Conservation (phyloP, 208 protist genomes). For the Trypanosoma lewisi region DNA sequence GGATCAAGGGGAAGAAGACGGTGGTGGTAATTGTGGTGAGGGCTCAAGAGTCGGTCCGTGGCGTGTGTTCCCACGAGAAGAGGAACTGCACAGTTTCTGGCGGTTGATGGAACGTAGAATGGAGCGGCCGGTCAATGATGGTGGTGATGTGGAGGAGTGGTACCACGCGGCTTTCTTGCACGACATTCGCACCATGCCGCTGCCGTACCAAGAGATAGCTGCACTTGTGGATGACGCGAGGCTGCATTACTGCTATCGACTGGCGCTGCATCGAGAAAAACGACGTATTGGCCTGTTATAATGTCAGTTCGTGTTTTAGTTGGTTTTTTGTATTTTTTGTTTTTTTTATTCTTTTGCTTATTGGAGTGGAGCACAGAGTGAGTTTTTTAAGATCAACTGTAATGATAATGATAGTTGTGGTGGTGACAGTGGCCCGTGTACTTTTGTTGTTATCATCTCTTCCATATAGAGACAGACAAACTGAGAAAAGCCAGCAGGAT, state of each 20-base stretch:
- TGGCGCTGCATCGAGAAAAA: slow-evolving; percentile 18
- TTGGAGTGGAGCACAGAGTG: not conserved
- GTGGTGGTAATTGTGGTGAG: not conserved
- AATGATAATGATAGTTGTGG: too few relatives aligned
- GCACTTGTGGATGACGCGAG: slow-evolving; percentile 17
- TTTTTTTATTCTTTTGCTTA: slow-evolving; percentile 18
- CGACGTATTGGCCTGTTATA: slow-evolving; percentile 7
- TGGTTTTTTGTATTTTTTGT: not conserved
- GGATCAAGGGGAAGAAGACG: not conserved
- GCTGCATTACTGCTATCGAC: slow-evolving; percentile 24
- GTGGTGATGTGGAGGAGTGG: slow-evolving; percentile 6
- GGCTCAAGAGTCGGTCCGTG: not conserved
- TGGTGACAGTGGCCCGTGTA: too few relatives aligned
- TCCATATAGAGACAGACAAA: too few relatives aligned
- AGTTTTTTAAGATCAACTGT: too few relatives aligned
- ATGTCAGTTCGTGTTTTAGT: not conserved
- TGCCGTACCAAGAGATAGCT: slow-evolving; percentile 2
- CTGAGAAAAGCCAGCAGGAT: too few relatives aligned
- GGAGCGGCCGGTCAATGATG: not conserved
- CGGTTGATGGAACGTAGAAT: slow-evolving; percentile 3
- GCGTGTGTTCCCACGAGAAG: slow-evolving; percentile 22
- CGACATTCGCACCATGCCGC: slow-evolving; percentile 19
- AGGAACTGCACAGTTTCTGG: slow-evolving; percentile 20
- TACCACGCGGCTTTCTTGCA: slow-evolving; percentile 17
- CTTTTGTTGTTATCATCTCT: too few relatives aligned